Evolutionary conservation across 495 filamentous ascomycete genomes (phyloP).

Genomic region (Penicillium argentinense): DNA sequence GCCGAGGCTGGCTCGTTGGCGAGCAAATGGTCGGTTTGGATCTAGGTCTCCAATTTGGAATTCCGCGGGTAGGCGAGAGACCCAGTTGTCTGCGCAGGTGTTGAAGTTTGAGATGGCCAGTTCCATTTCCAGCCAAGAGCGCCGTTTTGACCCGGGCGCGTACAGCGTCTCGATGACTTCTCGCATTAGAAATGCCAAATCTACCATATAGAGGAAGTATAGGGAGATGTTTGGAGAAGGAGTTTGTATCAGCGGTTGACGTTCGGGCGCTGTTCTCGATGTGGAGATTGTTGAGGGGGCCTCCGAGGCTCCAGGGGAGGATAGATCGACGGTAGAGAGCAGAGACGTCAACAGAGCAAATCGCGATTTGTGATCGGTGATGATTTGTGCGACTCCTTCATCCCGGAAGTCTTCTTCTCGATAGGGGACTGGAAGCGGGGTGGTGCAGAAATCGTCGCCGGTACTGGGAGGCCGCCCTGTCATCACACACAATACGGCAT

Average conservation of each 20-base stretch:
- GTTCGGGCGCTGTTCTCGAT: constrained; percentile 4
- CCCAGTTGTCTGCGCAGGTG: constrained; percentile 23
- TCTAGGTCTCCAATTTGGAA: constrained; percentile 28
- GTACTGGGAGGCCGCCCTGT: constrained; percentile 60
- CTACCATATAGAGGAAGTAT: constrained; percentile 26
- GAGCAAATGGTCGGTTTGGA: constrained; percentile 28
- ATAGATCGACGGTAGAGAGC: constrained; percentile 8
- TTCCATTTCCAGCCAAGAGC: constrained; percentile 26
- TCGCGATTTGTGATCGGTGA: constrained; percentile 29
- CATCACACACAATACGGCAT: constrained; percentile 56
- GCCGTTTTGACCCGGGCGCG: constrained; percentile 16
- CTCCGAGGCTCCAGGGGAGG: constrained; percentile 2
- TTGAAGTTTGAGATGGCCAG: constrained; percentile 18
- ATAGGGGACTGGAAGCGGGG: constrained; percentile 52
- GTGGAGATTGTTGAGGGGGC: neutral
- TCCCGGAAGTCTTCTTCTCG: constrained; percentile 49
- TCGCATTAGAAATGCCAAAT: constrained; percentile 23
- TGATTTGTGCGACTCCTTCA: constrained; percentile 27
- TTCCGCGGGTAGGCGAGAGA: constrained; percentile 19
- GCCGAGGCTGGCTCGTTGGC: constrained; percentile 35
- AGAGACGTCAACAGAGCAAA: constrained; percentile 17
- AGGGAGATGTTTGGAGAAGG: constrained; percentile 22
- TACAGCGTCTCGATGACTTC: constrained; percentile 24
- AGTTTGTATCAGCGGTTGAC: neutral
- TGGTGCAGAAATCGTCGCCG: constrained; percentile 52